Evolutionary conservation across 1,284 basidiomycete species (phyloP).

Genomic region (Rhodotorula mucilaginosa): DNA sequence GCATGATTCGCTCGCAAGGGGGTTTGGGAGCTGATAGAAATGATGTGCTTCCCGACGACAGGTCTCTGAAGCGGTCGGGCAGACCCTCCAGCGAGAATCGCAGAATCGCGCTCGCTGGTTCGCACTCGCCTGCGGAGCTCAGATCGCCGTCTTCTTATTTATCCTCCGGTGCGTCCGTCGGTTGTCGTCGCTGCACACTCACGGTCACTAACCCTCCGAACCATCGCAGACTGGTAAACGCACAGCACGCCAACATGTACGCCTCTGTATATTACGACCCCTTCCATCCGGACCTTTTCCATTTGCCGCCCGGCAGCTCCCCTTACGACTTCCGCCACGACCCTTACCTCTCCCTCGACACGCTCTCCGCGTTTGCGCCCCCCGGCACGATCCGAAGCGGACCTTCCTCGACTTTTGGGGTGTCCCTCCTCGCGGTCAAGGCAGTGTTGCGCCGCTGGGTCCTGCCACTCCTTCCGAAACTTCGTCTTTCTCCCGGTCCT

Average conservation of each 20-base stretch:
- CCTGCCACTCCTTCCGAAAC: background rate
- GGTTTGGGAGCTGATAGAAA: too few species aligned
- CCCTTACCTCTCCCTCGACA: conserved; percentile 12
- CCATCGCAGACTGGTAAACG: conserved; percentile 23
- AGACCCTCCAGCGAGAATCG: conserved; percentile 23
- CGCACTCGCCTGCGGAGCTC: conserved; percentile 23
- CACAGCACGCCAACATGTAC: conserved; percentile 22
- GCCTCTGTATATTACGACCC: conserved; percentile 40
- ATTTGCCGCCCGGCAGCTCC: conserved; percentile 5
- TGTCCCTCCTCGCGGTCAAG: background rate
- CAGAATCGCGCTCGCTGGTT: conserved; percentile 31
- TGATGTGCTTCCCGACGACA: background rate
- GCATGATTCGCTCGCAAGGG: background rate
- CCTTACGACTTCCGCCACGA: background rate
- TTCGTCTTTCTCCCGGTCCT: background rate
- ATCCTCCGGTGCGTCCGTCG: conserved; percentile 23
- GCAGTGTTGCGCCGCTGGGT: background rate
- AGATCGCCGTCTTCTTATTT: conserved; percentile 32
- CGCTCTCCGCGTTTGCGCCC: conserved; percentile 22
- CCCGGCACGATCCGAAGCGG: background rate
- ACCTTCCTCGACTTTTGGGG: background rate
- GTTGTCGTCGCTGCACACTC: too few species aligned
- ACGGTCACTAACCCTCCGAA: background rate
- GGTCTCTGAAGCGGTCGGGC: conserved; percentile 35
- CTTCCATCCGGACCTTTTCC: conserved; percentile 39